Base-by-base conservation (phyloP, 169 alveolate species). In the Sarcocystis neurona region DNA sequence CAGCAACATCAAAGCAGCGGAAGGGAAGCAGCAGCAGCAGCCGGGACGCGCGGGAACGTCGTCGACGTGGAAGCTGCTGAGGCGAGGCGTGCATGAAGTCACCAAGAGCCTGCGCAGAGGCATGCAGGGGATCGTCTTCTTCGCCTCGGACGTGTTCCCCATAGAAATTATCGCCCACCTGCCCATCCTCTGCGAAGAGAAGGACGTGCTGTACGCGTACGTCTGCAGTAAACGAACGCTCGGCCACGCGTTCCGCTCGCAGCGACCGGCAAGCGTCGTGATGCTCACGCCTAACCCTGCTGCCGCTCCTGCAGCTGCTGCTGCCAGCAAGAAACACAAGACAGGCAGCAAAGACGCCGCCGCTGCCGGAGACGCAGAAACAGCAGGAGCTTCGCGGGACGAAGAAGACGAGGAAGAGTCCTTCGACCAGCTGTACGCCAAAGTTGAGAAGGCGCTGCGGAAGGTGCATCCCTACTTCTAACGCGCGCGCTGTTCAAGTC, bases 91-190 rank as follows among this genome's bases (percentile, higher is more conserved):
- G 32, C 97, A 95, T 79, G 99, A 98, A 91, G 99, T 98, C 23
- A 97, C 98, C 44, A 98, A 98, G 91, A 97, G 98, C 68, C 90
- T 98, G 43, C 92, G 98, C 78, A 97, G 97, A 92, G 98, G 98
- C 30, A 48, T 50, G 23, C 84, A 75, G 75, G 99, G 99, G 41
- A 92, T 98, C 53, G 98, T 97, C 30, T 90, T 98, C 27, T 82
- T 98, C 79, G 99, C 99, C 43, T 97, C 98, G 58, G 99, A 98
- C 90, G 98, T 98, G 37, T 96, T 97, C 66, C 99, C 99, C 1
- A 95, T 98, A 48, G 99, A 98, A 91, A 97, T 98, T 6, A 94
- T 98, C 30, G 96, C 99, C 23, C 99, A 98, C 90, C 92, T 98
- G 30, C 99, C 99, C 47, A 90, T 97, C 34, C 93, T 97, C 68